phyloP scores from a whole-genome alignment of 352 stramenopile genomes.

The Saprolegnia parasitica region DNA sequence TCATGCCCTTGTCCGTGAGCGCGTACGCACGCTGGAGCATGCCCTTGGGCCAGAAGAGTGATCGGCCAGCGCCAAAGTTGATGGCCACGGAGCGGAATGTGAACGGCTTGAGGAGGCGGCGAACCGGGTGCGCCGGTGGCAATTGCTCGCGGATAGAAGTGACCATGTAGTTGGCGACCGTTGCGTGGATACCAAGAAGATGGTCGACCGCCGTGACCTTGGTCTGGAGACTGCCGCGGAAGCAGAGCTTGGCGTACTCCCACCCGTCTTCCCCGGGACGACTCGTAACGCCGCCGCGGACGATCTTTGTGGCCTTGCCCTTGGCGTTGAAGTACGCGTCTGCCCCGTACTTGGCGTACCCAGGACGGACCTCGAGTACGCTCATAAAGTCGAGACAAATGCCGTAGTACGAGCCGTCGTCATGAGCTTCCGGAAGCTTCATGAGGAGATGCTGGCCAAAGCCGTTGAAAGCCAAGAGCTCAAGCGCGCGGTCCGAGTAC shows the following conservation, averaged over 20 bases:
- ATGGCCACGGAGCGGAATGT: slow-evolving; percentile 15
- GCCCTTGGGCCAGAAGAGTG: slow-evolving; percentile 21
- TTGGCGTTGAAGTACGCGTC: slow-evolving; percentile 9
- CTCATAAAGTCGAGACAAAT: slow-evolving; percentile 17
- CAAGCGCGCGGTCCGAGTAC: slow-evolving; percentile 11
- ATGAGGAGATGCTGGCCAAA: slow-evolving; percentile 3
- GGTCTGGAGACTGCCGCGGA: slow-evolving; percentile 5
- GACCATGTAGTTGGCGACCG: slow-evolving; percentile 20
- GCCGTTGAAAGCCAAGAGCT: slow-evolving; percentile 1
- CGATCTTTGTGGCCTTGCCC: slow-evolving; percentile 10
- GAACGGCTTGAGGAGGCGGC: slow-evolving; percentile 19
- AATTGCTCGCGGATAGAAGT: slow-evolving; percentile 1
- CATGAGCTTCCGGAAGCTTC: slow-evolving; percentile 2
- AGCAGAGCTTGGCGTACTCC: slow-evolving; percentile 18
- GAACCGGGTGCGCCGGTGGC: slow-evolving; percentile 4
- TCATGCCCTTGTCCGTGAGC: slow-evolving; percentile 5
- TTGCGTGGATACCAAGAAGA: slow-evolving; percentile 9
- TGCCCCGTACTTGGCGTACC: slow-evolving; percentile 22
- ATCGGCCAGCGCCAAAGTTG: slow-evolving; percentile 12
- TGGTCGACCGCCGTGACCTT: slow-evolving; percentile 25
- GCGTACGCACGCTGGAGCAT: slow-evolving; percentile 21
- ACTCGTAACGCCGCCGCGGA: neutral
- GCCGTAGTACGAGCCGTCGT: slow-evolving; percentile 12
- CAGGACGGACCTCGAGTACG: slow-evolving; percentile 12
- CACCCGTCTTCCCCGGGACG: neutral